These are phyloP conservation scores for Ogataea polymorpha DNA, from an alignment of 805 yeast genomes.

Conservation along the genomic window DNA sequence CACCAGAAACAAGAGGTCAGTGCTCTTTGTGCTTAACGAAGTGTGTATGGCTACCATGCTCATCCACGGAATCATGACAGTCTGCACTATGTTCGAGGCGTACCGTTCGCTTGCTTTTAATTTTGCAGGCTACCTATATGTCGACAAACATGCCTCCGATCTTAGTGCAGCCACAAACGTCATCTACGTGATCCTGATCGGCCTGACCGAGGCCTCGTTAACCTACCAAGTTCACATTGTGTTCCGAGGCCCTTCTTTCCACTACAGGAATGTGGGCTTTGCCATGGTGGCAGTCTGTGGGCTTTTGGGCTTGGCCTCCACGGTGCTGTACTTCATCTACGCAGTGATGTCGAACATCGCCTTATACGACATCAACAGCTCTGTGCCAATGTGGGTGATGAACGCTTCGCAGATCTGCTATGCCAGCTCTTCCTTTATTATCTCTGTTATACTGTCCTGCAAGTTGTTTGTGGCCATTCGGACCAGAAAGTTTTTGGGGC, in stretches of 20 bases:
- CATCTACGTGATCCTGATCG: conserved; percentile 56
- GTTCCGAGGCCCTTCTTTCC: conserved; percentile 52
- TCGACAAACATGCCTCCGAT: conserved; percentile 38
- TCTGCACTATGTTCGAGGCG: conserved; percentile 52
- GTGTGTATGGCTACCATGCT: conserved; percentile 52
- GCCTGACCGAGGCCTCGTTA: conserved; percentile 61
- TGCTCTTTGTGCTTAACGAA: conserved; percentile 74
- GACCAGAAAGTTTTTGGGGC: conserved; percentile 72
- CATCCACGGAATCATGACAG: conserved; percentile 58
- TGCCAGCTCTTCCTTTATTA: conserved; percentile 62
- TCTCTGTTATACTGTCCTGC: conserved; percentile 55
- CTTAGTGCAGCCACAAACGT: conserved; percentile 61
- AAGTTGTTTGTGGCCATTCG: conserved; percentile 69
- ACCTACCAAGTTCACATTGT: conserved; percentile 70
- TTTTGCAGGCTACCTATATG: conserved; percentile 45
- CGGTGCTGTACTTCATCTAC: conserved; percentile 56
- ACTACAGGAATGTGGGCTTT: conserved; percentile 38
- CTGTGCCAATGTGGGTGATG: conserved; percentile 36
- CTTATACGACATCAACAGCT: conserved; percentile 20
- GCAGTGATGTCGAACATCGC: conserved; percentile 43
- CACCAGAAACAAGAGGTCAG: conserved; percentile 54
- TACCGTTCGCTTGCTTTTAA: conserved; percentile 45
- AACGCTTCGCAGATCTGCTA: conserved; percentile 61
- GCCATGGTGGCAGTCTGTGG: conserved; percentile 38
- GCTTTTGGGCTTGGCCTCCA: conserved; percentile 49